phyloP scores from a whole-genome alignment of 805 yeast genomes.

The Suhomyces faveliae region DNA sequence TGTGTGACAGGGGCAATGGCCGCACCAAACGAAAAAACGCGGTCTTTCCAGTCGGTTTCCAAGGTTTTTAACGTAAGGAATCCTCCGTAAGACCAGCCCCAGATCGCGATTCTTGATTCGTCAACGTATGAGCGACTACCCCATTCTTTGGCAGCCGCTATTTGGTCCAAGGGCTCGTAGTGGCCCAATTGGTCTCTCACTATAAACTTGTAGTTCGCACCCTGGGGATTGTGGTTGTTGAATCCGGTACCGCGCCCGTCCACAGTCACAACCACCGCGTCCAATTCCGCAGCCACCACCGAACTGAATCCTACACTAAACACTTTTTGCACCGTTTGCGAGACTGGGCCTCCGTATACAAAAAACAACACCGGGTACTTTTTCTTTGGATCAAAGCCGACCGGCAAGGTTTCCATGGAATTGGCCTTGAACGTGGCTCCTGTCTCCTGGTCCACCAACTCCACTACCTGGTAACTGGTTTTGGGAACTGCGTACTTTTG shows the following conservation, averaged over 20 bases:
- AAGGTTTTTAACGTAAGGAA: slow-evolving; percentile 71
- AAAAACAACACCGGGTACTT: slow-evolving; percentile 85
- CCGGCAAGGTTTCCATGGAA: slow-evolving; percentile 74
- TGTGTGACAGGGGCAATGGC: slow-evolving; percentile 86
- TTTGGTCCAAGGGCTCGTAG: slow-evolving; percentile 83
- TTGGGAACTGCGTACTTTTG: slow-evolving; percentile 55
- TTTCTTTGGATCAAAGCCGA: slow-evolving; percentile 57
- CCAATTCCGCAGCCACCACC: slow-evolving; percentile 70
- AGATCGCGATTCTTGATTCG: slow-evolving; percentile 55
- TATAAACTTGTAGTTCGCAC: slow-evolving; percentile 58
- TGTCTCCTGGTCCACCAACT: slow-evolving; percentile 47
- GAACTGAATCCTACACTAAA: slow-evolving; percentile 67
- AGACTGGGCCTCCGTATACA: slow-evolving; percentile 95
- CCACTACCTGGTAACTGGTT: slow-evolving; percentile 51
- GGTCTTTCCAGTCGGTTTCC: slow-evolving; percentile 59
- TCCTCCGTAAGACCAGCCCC: slow-evolving; percentile 94
- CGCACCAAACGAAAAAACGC: slow-evolving; percentile 67
- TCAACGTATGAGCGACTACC: slow-evolving; percentile 61
- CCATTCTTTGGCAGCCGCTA: slow-evolving; percentile 78
- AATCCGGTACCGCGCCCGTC: slow-evolving; percentile 98
- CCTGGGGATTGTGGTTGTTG: slow-evolving; percentile 57
- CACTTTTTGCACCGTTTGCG: slow-evolving; percentile 70
- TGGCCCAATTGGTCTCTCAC: slow-evolving; percentile 83
- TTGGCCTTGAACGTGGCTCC: slow-evolving; percentile 53
- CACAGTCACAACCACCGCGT: slow-evolving; percentile 87